A percentile compares a stretch with the other conserved stretches of the same genome.
Evolutionary conservation across 106 monocot species (phyloP).

Genomic region (Dioscorea dumetorum): DNA sequence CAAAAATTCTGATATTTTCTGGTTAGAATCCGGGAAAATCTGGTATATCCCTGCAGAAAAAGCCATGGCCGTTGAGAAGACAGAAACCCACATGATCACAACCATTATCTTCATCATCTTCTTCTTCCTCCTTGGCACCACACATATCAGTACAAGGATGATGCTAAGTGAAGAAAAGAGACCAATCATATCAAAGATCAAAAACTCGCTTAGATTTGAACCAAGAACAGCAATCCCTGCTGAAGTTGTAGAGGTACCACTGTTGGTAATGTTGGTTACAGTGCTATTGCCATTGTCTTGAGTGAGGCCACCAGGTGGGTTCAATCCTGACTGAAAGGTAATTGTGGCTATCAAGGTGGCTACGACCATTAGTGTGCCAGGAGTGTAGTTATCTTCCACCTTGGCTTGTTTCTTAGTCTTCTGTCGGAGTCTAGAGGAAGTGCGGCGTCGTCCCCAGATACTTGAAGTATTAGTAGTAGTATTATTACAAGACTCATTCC

Average conservation of each 20-base stretch:
- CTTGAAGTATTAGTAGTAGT: no score
- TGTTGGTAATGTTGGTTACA: neutral
- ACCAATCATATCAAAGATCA: conserved; percentile 6
- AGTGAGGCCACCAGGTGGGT: conserved; percentile 20
- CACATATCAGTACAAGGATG: conserved; percentile 18
- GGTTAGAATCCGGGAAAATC: neutral
- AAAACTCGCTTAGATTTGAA: neutral
- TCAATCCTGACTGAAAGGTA: conserved; percentile 24
- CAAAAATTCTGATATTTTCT: neutral
- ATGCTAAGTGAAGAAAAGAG: conserved; percentile 17
- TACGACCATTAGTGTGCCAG: conserved; percentile 12
- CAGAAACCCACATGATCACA: conserved; percentile 18
- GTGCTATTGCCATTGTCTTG: neutral
- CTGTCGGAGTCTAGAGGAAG: no score
- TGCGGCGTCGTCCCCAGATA: no score
- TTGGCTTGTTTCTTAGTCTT: no score
- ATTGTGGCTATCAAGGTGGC: conserved; percentile 18
- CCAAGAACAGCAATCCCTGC: neutral
- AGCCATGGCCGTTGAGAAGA: conserved; percentile 6
- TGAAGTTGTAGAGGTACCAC: no score
- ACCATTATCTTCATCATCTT: conserved; percentile 2
- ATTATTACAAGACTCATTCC: neutral
- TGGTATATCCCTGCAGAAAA: neutral
- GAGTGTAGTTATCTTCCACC: neutral
- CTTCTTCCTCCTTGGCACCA: neutral